Conservation (phyloP, 176 grass and related monocot species). For the Zoysia japonica region DNA sequence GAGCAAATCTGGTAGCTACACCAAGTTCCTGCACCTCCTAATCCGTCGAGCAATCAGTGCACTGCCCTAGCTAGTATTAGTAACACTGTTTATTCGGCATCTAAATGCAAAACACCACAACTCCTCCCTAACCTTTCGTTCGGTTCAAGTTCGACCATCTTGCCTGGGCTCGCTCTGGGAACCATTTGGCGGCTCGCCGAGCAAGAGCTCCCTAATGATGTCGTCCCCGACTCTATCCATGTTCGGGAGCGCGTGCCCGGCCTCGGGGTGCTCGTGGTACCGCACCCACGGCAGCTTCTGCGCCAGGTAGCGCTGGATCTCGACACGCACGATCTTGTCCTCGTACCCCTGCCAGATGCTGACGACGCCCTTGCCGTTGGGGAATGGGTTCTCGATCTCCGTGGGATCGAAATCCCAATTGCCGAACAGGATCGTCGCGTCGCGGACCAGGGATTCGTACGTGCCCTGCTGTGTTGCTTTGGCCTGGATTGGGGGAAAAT, state of each 20-base stretch:
- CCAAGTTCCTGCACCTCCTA: neutral
- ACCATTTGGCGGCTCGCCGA: constrained; percentile 21
- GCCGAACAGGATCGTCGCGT: constrained; percentile 51
- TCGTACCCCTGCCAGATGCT: constrained; percentile 63
- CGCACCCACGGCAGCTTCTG: constrained; percentile 61
- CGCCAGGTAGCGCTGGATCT: constrained; percentile 61
- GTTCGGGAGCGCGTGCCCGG: constrained; percentile 44
- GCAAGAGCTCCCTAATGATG: constrained; percentile 47
- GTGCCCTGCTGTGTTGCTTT: constrained; percentile 52
- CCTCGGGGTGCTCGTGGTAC: constrained; percentile 58
- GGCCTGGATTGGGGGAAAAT: constrained; percentile 1
- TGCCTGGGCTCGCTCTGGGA: neutral
- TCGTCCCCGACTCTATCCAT: constrained; percentile 30
- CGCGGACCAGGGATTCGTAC: constrained; percentile 58
- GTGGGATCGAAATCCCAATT: constrained; percentile 71
- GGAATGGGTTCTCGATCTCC: constrained; percentile 57
- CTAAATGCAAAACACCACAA: neutral
- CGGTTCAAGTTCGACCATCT: neutral
- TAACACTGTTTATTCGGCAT: neutral
- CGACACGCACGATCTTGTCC: constrained; percentile 53
- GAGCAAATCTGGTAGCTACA: neutral
- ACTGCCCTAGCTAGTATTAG: neutral
- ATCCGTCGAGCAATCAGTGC: neutral
- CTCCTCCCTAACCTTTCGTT: too few relatives aligned
- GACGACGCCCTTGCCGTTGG: constrained; percentile 54